These are phyloP conservation scores for Asterella californica DNA, from an alignment of 225 moss, liverwort and hornwort genomes.

Conservation along the genomic window DNA sequence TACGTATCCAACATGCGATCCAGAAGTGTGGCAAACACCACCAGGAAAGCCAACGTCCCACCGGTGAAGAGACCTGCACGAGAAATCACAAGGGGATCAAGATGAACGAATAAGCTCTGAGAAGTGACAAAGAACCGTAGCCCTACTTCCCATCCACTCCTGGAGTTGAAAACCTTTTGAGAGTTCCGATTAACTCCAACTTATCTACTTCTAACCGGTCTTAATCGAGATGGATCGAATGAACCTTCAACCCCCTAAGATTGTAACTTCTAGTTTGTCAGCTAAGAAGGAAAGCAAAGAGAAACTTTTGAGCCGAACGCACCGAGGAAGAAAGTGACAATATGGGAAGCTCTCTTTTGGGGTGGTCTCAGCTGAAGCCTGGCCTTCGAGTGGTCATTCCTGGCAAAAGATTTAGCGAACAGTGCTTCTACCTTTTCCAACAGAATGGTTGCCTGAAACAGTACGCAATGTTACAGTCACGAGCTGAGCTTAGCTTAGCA, in stretches of 20 bases:
- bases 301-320: neutral
- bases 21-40: constrained; percentile 1
- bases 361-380: neutral
- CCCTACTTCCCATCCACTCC: neutral
- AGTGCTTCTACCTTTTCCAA: constrained; percentile 22
- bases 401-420: constrained; percentile 30
- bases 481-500: neutral
- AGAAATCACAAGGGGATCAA: neutral
- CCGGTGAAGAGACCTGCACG: constrained; percentile 19
- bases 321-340: constrained; percentile 14
- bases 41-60: constrained; percentile 8
- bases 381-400: constrained; percentile 13
- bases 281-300: neutral
- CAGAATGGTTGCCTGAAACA: constrained; percentile 5
- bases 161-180: neutral
- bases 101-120: neutral
- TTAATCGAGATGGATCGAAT: no score
- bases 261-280: neutral
- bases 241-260: no score
- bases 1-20: neutral
- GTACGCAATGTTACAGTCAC: neutral
- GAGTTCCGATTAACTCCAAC: no score
- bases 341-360: constrained; percentile 3
- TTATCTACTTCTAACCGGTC: no score
- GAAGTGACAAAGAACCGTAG: neutral